phyloP scores from a whole-genome alignment of 2,329 filamentous ascomycete genomes.

The Volutella citrinella region DNA sequence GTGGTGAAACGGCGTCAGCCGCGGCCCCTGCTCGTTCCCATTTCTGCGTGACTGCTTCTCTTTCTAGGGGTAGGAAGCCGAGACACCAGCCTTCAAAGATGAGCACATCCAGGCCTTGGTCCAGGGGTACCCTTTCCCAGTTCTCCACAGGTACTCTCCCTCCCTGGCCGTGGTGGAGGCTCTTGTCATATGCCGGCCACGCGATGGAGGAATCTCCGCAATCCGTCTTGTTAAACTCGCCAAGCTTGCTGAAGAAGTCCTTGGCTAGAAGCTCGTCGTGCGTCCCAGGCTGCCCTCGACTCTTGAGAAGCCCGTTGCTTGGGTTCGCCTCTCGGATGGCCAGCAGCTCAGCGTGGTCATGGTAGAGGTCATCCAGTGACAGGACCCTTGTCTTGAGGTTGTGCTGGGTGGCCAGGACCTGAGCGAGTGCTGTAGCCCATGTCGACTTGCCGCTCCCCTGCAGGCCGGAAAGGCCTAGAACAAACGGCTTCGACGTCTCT shows the following conservation, averaged over 20 bases:
- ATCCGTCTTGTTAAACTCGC: not conserved
- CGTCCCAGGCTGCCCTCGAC: slow-evolving; percentile 20
- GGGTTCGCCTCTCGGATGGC: slow-evolving; percentile 16
- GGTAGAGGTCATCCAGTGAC: slow-evolving; percentile 21
- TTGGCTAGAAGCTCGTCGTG: slow-evolving; percentile 15
- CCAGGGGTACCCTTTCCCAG: slow-evolving; percentile 15
- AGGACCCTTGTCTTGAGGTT: slow-evolving; percentile 15
- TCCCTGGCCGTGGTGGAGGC: slow-evolving; percentile 17
- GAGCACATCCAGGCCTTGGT: slow-evolving; percentile 15
- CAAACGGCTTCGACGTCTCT: slow-evolving; percentile 12
- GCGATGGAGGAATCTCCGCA: slow-evolving; percentile 1
- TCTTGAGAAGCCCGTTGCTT: slow-evolving; percentile 15
- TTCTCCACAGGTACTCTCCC: slow-evolving; percentile 14
- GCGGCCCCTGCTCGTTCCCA: slow-evolving; percentile 10
- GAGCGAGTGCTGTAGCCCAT: slow-evolving; percentile 21
- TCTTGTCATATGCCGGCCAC: slow-evolving; percentile 24
- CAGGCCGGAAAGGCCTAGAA: slow-evolving; percentile 20
- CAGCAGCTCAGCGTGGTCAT: slow-evolving; percentile 15
- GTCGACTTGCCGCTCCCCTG: slow-evolving; percentile 26
- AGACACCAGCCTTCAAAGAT: slow-evolving; percentile 26
- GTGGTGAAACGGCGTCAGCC: slow-evolving; percentile 6
- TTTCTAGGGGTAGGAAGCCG: slow-evolving; percentile 15
- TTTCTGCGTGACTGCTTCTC: slow-evolving; percentile 11
- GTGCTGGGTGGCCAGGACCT: slow-evolving; percentile 11
- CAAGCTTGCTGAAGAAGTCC: slow-evolving; percentile 12